A percentile compares a stretch with the other conserved stretches of the same genome.
These are phyloP conservation scores for Ramaria sp. DNA, from an alignment of 768 basidiomycete genomes.

Conservation along the genomic window DNA sequence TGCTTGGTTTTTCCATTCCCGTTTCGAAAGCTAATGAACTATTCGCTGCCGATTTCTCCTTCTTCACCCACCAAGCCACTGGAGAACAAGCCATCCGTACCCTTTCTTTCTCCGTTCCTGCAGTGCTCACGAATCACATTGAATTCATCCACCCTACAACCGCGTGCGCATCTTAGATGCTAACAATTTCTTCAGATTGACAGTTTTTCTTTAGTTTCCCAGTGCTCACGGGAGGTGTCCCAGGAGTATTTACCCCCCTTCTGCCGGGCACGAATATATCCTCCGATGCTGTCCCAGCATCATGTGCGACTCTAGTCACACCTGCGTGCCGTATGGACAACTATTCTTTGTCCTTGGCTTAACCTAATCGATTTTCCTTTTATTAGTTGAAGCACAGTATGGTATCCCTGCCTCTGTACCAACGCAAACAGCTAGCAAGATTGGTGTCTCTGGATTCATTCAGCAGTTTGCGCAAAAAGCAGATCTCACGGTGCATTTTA, in stretches of 20 bases:
- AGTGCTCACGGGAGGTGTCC: neutral
- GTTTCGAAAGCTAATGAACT: slow-evolving; percentile 20
- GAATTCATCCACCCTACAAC: slow-evolving; percentile 22
- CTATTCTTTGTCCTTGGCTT: neutral
- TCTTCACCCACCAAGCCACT: slow-evolving; percentile 17
- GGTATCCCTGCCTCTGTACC: slow-evolving; percentile 1
- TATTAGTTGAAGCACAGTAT: neutral
- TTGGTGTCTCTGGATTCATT: slow-evolving; percentile 15
- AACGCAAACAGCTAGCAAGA: neutral
- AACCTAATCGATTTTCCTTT: neutral
- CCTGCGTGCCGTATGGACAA: slow-evolving; percentile 15
- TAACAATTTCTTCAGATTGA: slow-evolving; percentile 11
- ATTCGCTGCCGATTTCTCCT: slow-evolving; percentile 18
- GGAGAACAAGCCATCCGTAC: slow-evolving; percentile 19
- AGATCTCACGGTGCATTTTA: slow-evolving; percentile 12
- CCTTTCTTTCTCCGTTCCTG: slow-evolving; percentile 20
- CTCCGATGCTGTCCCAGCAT: slow-evolving; percentile 15
- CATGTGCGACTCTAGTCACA: slow-evolving; percentile 17
- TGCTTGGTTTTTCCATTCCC: slow-evolving; percentile 17
- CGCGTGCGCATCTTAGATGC: slow-evolving; percentile 16
- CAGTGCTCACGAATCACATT: slow-evolving; percentile 14
- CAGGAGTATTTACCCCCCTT: neutral
- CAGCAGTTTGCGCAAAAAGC: slow-evolving; percentile 21
- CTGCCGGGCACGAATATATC: neutral
- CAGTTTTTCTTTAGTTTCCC: slow-evolving; percentile 8